Percentiles rank a stretch among this genome's conserved stretches.
Evolutionary conservation across 2,329 filamentous ascomycete species (phyloP).

Genomic region (Thermothelomyces thermophilus): DNA sequence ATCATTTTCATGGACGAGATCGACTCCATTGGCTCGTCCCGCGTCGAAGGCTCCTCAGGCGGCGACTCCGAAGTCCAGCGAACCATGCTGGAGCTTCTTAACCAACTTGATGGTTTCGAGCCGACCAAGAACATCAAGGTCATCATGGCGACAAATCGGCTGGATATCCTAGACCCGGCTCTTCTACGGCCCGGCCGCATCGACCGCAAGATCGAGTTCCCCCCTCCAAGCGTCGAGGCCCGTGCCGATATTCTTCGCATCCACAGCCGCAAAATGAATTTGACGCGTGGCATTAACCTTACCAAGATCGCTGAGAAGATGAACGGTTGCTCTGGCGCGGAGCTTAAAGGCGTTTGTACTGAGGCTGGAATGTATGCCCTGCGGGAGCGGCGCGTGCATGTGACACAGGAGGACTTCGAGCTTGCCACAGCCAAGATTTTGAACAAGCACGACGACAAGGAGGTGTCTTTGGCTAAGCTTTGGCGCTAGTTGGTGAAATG

Average conservation of each 20-base stretch:
- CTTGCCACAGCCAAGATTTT: conserved; percentile 97
- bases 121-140: conserved; percentile 99
- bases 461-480: conserved; percentile 81
- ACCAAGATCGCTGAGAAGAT: conserved; percentile 99
- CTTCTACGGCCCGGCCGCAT: conserved; percentile 93
- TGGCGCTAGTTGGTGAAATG: conserved; percentile 35
- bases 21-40: conserved; percentile 94
- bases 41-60: conserved; percentile 90
- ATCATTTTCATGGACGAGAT: conserved; percentile 99
- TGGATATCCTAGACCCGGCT: conserved; percentile 94
- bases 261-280: conserved; percentile 96
- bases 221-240: conserved; percentile 90
- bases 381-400: conserved; percentile 89
- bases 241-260: conserved; percentile 96
- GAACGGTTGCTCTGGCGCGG: conserved; percentile 96
- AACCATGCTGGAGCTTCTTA: conserved; percentile 96
- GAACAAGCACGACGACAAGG: conserved; percentile 99
- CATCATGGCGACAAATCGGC: conserved; percentile 98
- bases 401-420: conserved; percentile 98
- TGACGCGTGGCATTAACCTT: conserved; percentile 94
- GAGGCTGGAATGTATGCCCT: conserved; percentile 98
- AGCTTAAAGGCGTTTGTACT: conserved; percentile 97
- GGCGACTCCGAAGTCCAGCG: conserved; percentile 97
- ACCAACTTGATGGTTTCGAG: conserved; percentile 97
- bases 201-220: conserved; percentile 98